A percentile compares a stretch with the other conserved stretches of the same genome.
These are phyloP conservation scores for Prototheca cutis DNA, from an alignment of 163 green algal genomes.

Conservation along the genomic window DNA sequence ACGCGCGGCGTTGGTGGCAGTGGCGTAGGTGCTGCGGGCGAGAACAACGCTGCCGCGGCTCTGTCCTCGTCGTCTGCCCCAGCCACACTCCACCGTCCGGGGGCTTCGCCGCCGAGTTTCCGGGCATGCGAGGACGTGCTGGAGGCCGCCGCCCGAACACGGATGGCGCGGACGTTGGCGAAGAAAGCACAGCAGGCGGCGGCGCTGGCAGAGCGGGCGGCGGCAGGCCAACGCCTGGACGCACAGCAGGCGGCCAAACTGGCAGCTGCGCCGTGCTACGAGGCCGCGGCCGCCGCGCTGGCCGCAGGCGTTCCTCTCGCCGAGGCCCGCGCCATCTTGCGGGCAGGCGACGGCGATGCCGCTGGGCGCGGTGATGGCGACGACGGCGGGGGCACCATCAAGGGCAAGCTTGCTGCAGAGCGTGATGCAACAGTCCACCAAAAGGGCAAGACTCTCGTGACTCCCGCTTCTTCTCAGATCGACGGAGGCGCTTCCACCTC, in stretches of 20 bases:
- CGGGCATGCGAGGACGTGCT: slow-evolving; percentile 6
- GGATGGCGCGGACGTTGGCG: slow-evolving; percentile 30
- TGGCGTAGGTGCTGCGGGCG: too few relatives aligned
- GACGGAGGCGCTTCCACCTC: not conserved
- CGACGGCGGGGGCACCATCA: not conserved
- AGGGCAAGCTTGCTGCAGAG: not conserved
- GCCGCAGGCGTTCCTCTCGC: slow-evolving; percentile 27
- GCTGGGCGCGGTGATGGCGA: not conserved
- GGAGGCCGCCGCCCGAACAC: slow-evolving; percentile 10
- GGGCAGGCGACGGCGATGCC: not conserved
- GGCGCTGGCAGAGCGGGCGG: slow-evolving; percentile 26
- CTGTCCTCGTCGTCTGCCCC: too few relatives aligned
- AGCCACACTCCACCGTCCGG: too few relatives aligned
- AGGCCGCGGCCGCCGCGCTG: slow-evolving; percentile 19
- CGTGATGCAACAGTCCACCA: not conserved
- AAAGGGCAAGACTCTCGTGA: not conserved
- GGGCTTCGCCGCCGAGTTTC: slow-evolving; percentile 8
- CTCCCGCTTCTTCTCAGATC: not conserved
- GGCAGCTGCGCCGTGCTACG: slow-evolving; percentile 29
- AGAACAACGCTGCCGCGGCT: too few relatives aligned
- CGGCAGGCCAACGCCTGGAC: slow-evolving; percentile 34
- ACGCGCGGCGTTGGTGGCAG: too few relatives aligned
- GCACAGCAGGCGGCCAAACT: slow-evolving; percentile 66
- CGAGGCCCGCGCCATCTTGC: slow-evolving; percentile 29
- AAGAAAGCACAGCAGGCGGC: slow-evolving; percentile 75